Evolutionary conservation across 2,329 filamentous ascomycete genomes (phyloP).

Genomic region (Pyrenophora graminea): DNA sequence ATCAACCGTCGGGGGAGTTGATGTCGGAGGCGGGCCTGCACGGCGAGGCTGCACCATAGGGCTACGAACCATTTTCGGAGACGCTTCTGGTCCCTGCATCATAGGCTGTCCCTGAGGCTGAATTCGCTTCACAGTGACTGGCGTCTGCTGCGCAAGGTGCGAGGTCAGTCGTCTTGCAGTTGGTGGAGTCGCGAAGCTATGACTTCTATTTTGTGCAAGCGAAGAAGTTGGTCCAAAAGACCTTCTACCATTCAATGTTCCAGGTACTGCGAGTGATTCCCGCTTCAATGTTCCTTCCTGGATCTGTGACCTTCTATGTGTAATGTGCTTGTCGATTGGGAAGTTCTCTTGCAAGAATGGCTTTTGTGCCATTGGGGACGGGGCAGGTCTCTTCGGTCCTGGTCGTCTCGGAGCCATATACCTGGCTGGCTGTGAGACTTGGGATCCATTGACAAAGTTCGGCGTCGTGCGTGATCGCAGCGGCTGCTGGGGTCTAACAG

Average conservation of each 20-base stretch:
- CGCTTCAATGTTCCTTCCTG: conserved; percentile 25
- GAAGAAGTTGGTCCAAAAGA: conserved; percentile 19
- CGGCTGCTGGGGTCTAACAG: conserved; percentile 20
- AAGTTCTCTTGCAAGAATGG: conserved; percentile 28
- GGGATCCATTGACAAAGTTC: conserved; percentile 27
- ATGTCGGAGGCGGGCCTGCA: conserved; percentile 21
- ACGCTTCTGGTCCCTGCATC: neutral
- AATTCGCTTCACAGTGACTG: conserved; percentile 24
- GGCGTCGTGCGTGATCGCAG: conserved; percentile 39
- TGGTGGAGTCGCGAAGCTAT: conserved; percentile 19
- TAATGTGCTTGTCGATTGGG: conserved; percentile 20
- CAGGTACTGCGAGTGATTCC: conserved; percentile 24
- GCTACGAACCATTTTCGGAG: conserved; percentile 1
- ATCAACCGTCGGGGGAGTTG: neutral
- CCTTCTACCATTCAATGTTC: conserved; percentile 16
- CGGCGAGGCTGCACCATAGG: conserved; percentile 19
- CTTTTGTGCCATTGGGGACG: conserved; percentile 14
- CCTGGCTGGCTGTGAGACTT: conserved; percentile 13
- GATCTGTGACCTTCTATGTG: conserved; percentile 23
- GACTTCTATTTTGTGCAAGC: conserved; percentile 22
- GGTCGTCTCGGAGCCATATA: conserved; percentile 28
- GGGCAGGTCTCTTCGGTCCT: conserved; percentile 13
- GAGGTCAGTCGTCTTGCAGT: conserved; percentile 21
- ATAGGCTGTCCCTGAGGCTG: conserved; percentile 11
- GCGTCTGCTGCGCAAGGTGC: conserved; percentile 23